Base-by-base conservation (phyloP, 352 stramenopile species). In the Phytophthora citricola region DNA sequence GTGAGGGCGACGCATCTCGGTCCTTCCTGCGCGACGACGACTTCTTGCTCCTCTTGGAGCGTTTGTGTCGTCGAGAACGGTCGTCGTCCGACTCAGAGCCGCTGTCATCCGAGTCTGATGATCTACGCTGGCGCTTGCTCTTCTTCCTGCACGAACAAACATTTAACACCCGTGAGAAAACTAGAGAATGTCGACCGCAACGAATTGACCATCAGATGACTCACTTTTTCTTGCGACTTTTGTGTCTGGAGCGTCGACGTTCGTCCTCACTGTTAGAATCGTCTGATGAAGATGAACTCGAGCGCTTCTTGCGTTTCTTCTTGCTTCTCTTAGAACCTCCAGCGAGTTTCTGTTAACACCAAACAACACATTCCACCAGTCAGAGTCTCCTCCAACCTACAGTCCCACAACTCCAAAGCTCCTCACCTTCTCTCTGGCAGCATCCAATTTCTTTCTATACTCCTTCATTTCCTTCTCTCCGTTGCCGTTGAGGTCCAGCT, bases 381-480 rank as follows among this genome's bases (percentile, higher is more conserved):
- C 44, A 63, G 32, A 53, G 26, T 27, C 9, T 47, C 17, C 17
- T n/a, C 27, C 24, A 26, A 47, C 20, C 5, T 39, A 34, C 4
- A 9, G 20, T n/a, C 0, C 24, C 38, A 27, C 32, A 48, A 34
- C 12, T 38, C 47, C 6, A 15, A 10, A 55, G 41, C 11, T 36
- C 22, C 32, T 51, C 32, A 92, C 84, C 75, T 96, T 94, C 39
- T 98, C 91, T 5, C 95, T 82, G 31, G 95, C 85, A 38, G 90
- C 81, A 66, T 98, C 95, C 6, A 98, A 75, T 64, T 98, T 83
- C 63, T 93, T 93, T 38, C 95, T 76, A 77, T 98, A 98, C 41
- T 89, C 91, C 54, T 94, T 81, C 95, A 98, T 98, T 68, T 98
- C 92, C 61, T 96, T 95, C 58, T 96, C 81, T 64, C 96, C 91